Conservation (phyloP, 768 basidiomycete genomes). For the Tulasnella calospora region DNA sequence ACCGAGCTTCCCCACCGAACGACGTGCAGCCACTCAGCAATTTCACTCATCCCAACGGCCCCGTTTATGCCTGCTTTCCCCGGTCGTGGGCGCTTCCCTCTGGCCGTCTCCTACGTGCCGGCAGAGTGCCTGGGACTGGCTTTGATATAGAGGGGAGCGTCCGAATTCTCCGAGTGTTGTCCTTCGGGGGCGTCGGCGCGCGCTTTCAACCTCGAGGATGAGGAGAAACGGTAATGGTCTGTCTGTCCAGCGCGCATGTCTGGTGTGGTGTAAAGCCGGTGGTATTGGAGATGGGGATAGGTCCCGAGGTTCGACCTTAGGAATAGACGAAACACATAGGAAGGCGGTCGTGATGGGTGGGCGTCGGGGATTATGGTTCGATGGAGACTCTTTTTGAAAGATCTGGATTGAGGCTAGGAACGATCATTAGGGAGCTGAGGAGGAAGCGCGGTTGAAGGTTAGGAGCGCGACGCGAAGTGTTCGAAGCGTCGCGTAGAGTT, state of each 20-base stretch:
- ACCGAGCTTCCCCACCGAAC: background rate
- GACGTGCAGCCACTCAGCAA: background rate
- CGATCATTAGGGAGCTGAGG: background rate
- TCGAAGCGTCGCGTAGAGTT: background rate
- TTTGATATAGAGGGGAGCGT: background rate
- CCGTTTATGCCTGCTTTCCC: slow-evolving; percentile 1
- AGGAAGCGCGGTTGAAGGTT: background rate
- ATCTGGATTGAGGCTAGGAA: background rate
- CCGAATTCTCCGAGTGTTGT: background rate
- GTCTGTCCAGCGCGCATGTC: background rate
- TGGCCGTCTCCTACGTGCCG: background rate
- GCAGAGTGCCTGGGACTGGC: slow-evolving; percentile 6
- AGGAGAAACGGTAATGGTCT: slow-evolving; percentile 3
- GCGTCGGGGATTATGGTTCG: background rate
- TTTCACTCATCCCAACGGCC: background rate
- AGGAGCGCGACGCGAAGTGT: background rate
- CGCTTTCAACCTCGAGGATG: slow-evolving; percentile 2
- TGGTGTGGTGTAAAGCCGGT: background rate
- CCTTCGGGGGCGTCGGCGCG: slow-evolving; percentile 3
- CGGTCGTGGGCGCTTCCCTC: background rate
- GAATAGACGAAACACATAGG: background rate
- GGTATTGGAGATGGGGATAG: background rate
- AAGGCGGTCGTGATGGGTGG: background rate
- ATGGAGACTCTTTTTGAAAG: background rate
- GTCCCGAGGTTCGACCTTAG: background rate